Base-by-base conservation (phyloP, 352 stramenopile species). In the Thraustotheca clavata region DNA sequence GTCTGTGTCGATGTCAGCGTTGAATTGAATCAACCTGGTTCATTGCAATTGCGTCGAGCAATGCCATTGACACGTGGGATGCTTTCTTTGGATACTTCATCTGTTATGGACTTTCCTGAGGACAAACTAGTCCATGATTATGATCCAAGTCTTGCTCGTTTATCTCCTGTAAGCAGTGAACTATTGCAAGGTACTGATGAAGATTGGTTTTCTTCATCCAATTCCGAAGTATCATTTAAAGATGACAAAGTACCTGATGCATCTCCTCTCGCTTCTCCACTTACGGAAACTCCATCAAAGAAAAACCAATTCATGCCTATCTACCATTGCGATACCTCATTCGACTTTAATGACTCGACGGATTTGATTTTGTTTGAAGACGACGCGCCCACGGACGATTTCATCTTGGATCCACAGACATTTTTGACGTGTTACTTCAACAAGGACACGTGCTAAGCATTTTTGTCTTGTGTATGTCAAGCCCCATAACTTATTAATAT, bases 391-490 rank as follows among this genome's bases (percentile, higher is more conserved):
- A 67, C 59, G 16, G 54, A 72, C 49, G 70, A 77, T 49, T 91
- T 93, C 59, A 81, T 93, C 60, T 73, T 93, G 16, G 83, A 93
- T 70, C 83, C 83, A 1, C 80, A 93, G 66, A 91, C 90, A 65
- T 93, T 93, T 54, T 74, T 93, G 22, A 88, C 83, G 62, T 89
- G 77, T 76, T 93, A 93, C 74, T 87, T 93, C 33, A 67, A 67
- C 54, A 50, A 62, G 55, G 38, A 62, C 6, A 26, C 24, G 36
- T 49, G 38, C n/a, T 31, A n/a, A 67, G 33, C 60, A 55, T 67
- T 71, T 67, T 52, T 57, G 55, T 33, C 57, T 38, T 40, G 61
- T 54, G 31, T 26, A n/a, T 31, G 32, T 29, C 33, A 29, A 52
- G 48, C 43, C n/a, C n/a, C 52, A 52, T 68, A 68, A 63, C 29